Base-by-base conservation (phyloP, 345 rosid species). In the Mercurialis annua region DNA sequence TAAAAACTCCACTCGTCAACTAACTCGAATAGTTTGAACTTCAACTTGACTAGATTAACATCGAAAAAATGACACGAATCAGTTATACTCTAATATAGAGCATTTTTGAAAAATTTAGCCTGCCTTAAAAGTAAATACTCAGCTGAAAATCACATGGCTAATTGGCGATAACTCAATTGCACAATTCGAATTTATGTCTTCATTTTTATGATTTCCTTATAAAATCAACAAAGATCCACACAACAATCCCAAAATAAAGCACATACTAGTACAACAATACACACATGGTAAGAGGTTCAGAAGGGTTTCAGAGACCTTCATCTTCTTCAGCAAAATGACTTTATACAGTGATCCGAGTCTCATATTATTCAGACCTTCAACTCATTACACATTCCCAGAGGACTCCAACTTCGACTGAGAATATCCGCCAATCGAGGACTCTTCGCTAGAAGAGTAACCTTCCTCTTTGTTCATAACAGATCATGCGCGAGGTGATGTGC, bases 401-500 rank as follows among this genome's bases (percentile, higher is more conserved):
- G 46, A 66, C 53, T 34, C 15, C 10, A 11, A 66, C 54, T 50
- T 54, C 59, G 30, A 11, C 38, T 61, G 34, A 56, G 2, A 14
- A 29, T 59, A 43, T 72, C 59, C 49, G 51, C 57, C 67, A 62
- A 65, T 24, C 38, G 26, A 47, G 21, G 34, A 16, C 12, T 42
- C 34, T 36, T 18, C 27, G 4, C 33, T n/a, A 15, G 67, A 44
- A 64, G 44, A 53, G 36, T n/a, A 61, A 55, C 40, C 23, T 10
- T 50, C 17, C 47, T 31, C 18, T n/a, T 1, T 15, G 38, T 38
- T 44, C 59, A 36, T 0, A 44, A 34, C 11, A 7, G 46, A 31
- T 80, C 81, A 80, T 50, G 61, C 71, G 12, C 51, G 26, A 12
- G 73, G 70, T 0, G 80, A 70, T 15, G 80, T 21, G 21, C 66